Conservation (phyloP, 148 eudicot species). For the Camellia lanceoleosa region DNA sequence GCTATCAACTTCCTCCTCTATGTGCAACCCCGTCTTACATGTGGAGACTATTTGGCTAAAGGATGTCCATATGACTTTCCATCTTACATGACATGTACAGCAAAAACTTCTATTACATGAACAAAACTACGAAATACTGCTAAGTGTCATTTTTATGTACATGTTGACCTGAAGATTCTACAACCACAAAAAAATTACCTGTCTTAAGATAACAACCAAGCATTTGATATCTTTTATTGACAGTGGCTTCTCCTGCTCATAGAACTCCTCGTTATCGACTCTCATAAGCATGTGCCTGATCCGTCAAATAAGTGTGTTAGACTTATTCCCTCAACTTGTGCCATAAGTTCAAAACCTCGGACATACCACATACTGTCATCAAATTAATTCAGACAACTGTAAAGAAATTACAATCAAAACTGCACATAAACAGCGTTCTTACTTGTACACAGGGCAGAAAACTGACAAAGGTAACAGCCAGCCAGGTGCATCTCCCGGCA, state of each 20-base stretch:
- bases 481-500: conserved; percentile 80
- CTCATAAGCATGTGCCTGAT: conserved; percentile 95
- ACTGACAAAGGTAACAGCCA: conserved; percentile 93
- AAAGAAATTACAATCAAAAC: background rate
- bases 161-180: background rate
- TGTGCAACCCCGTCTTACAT: too few species aligned
- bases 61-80: background rate
- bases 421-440: conserved; percentile 25
- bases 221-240: conserved; percentile 76
- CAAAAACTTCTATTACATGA: background rate
- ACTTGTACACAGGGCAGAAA: conserved; percentile 97
- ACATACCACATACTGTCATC: background rate
- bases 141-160: background rate
- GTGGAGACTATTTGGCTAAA: background rate
- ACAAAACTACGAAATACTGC: background rate
- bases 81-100: background rate
- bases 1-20: too few species aligned
- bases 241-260: conserved; percentile 89
- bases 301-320: conserved; percentile 17
- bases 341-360: background rate
- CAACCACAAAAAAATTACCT: conserved; percentile 44
- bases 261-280: conserved; percentile 97
- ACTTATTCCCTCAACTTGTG: background rate
- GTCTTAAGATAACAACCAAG: conserved; percentile 80
- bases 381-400: background rate